These are phyloP conservation scores for Colletotrichum sublineola DNA, from an alignment of 2,329 filamentous ascomycete species.

Conservation along the genomic window DNA sequence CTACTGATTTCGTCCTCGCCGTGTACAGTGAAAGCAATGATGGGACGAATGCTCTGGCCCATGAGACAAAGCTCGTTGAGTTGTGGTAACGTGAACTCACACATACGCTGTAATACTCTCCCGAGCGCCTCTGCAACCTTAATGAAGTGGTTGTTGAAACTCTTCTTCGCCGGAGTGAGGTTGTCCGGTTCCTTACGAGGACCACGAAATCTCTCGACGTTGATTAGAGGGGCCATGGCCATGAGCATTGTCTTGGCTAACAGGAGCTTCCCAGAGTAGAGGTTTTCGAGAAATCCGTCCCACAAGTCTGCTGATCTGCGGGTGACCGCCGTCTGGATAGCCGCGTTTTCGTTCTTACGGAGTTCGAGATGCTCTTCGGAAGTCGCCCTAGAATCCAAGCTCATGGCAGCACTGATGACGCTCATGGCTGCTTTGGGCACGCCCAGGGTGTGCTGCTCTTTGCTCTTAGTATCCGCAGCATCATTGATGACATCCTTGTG, in stretches of 20 bases:
- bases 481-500: slow-evolving; percentile 72
- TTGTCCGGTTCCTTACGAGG: slow-evolving; percentile 60
- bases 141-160: slow-evolving; percentile 81
- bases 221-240: slow-evolving; percentile 77
- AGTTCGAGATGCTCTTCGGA: slow-evolving; percentile 53
- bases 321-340: slow-evolving; percentile 75
- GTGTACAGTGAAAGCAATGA: slow-evolving; percentile 85
- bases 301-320: slow-evolving; percentile 83
- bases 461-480: slow-evolving; percentile 56
- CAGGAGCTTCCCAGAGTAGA: slow-evolving; percentile 75
- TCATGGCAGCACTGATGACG: slow-evolving; percentile 67
- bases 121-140: slow-evolving; percentile 72
- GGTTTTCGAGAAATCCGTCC: slow-evolving; percentile 78
- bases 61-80: slow-evolving; percentile 78
- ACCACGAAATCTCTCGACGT: slow-evolving; percentile 79
- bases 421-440: slow-evolving; percentile 61
- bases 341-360: slow-evolving; percentile 36
- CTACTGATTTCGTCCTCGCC: slow-evolving; percentile 84
- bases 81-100: slow-evolving; percentile 79
- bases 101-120: slow-evolving; percentile 81
- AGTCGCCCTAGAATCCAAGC: slow-evolving; percentile 59
- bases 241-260: slow-evolving; percentile 82
- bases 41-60: slow-evolving; percentile 76
- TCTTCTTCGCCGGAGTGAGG: slow-evolving; percentile 63
- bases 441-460: slow-evolving; percentile 57